phyloP scores from a whole-genome alignment of 306 rosid genomes.

The Trichosanthes cucumerina region DNA sequence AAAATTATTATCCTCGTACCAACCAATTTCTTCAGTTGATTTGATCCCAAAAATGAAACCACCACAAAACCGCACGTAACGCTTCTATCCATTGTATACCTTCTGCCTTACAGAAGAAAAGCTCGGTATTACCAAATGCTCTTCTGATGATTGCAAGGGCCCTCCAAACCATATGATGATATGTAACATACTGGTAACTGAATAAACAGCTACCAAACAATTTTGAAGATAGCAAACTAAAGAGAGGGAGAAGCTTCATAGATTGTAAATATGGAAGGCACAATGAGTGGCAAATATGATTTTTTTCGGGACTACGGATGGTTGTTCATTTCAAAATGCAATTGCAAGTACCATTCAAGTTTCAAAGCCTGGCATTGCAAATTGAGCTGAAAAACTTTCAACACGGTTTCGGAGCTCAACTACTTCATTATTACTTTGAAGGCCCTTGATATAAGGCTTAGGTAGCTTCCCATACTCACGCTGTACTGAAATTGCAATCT shows the following conservation, averaged over 20 bases:
- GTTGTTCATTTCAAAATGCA: conserved; percentile 6
- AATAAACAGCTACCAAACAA: background rate
- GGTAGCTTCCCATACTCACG: conserved; percentile 65
- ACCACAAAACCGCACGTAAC: background rate
- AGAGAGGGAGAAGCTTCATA: background rate
- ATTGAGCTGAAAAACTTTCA: conserved; percentile 74
- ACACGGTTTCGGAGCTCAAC: conserved; percentile 63
- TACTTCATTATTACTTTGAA: conserved; percentile 60
- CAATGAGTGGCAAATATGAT: background rate
- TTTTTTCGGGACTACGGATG: background rate
- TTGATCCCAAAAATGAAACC: conserved; percentile 1
- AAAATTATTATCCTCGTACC: background rate
- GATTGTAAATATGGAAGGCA: background rate
- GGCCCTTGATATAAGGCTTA: conserved; percentile 33
- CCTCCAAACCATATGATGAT: background rate
- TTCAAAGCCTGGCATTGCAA: conserved; percentile 85
- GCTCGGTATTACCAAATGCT: background rate
- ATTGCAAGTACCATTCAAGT: conserved; percentile 22
- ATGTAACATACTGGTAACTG: background rate
- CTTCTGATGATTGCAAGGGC: background rate
- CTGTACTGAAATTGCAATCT: conserved; percentile 49
- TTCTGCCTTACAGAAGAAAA: background rate
- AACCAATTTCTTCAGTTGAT: background rate
- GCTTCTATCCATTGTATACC: background rate
- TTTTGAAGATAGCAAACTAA: background rate